These are phyloP conservation scores for Beauveria sp. DNA, from an alignment of 2,329 filamentous ascomycete genomes.

Conservation along the genomic window DNA sequence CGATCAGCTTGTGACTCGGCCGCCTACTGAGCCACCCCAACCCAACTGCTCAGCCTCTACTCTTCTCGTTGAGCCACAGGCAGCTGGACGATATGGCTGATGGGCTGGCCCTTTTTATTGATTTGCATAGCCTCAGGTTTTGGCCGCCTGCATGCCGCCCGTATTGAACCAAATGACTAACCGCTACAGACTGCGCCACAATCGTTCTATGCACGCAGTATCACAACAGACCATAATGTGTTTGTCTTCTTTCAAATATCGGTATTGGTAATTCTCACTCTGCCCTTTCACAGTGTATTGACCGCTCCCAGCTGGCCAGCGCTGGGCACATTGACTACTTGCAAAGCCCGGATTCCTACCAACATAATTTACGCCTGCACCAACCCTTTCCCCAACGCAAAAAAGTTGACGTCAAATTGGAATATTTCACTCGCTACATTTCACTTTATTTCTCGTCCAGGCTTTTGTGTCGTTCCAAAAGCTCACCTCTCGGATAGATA, in stretches of 20 bases:
- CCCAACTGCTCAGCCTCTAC: neutral
- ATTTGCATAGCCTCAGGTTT: neutral
- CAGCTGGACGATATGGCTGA: neutral
- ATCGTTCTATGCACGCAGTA: neutral
- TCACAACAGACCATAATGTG: neutral
- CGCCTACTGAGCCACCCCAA: neutral
- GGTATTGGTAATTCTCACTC: neutral
- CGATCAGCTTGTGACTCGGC: neutral
- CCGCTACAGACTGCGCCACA: neutral
- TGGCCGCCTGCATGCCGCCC: neutral
- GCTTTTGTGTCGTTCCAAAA: too few relatives aligned
- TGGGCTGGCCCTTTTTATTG: neutral
- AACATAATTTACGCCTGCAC: neutral
- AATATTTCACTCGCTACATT: too few relatives aligned
- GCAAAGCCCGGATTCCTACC: neutral
- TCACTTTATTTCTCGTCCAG: too few relatives aligned
- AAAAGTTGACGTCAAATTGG: too few relatives aligned
- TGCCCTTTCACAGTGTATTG: neutral
- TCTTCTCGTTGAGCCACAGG: neutral
- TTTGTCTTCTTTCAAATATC: neutral
- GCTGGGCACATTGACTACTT: neutral
- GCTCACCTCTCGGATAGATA: too few relatives aligned
- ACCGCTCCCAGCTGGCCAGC: neutral
- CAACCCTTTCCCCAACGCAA: neutral
- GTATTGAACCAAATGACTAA: neutral